Conservation (phyloP, 768 basidiomycete genomes). For the Rhodotorula diobovata region DNA sequence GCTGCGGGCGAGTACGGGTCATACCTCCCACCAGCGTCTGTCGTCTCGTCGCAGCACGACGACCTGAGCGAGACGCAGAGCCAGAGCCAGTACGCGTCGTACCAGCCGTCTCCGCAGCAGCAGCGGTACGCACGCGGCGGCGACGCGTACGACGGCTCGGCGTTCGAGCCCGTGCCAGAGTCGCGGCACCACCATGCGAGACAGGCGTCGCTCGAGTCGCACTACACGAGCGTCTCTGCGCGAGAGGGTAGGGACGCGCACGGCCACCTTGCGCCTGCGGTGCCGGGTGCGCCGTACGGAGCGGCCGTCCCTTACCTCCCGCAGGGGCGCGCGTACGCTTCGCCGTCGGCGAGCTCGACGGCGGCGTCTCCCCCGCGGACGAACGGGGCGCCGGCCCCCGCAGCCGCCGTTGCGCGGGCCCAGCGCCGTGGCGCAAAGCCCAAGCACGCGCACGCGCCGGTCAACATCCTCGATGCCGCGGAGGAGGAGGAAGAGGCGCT, state of each 20-base stretch:
- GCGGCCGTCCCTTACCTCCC: neutral
- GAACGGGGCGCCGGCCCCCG: neutral
- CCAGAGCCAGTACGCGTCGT: neutral
- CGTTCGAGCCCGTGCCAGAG: slow-evolving; percentile 9
- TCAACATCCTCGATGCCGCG: slow-evolving; percentile 34
- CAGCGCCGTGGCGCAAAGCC: neutral
- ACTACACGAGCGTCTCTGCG: neutral
- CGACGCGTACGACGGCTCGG: neutral
- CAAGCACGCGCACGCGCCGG: neutral
- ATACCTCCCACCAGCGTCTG: slow-evolving; percentile 2
- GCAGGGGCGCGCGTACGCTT: neutral
- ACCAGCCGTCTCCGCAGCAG: neutral
- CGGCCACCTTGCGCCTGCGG: neutral
- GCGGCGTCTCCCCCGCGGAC: neutral
- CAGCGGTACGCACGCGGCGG: neutral
- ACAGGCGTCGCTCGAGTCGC: neutral
- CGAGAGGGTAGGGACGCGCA: too few species aligned
- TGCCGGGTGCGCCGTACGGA: neutral
- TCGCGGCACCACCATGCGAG: neutral
- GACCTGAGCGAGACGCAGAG: neutral
- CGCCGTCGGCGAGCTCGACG: neutral
- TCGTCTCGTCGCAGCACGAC: neutral
- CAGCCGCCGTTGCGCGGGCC: neutral
- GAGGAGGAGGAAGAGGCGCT: slow-evolving; percentile 30
- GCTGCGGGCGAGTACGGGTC: slow-evolving; percentile 14